Percentiles rank a stretch among this genome's conserved stretches.
Evolutionary conservation across 176 grass and related monocot species (phyloP).

Genomic region (Alopecurus myosuroides): DNA sequence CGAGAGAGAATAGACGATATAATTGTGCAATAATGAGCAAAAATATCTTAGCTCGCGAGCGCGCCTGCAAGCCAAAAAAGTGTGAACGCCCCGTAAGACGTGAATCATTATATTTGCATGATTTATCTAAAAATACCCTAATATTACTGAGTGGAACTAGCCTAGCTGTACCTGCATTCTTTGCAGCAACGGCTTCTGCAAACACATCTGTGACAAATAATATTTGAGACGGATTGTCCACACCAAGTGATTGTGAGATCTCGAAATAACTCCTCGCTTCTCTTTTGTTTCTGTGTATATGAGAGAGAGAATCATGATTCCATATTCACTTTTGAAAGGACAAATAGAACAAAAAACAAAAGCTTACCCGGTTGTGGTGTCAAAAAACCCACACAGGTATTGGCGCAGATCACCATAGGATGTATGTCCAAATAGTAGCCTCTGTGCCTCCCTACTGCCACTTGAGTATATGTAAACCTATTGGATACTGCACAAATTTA

Average conservation of each 20-base stretch:
- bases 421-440: slow-evolving; percentile 90
- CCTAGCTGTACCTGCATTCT: slow-evolving; percentile 57
- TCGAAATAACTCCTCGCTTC: slow-evolving; percentile 83
- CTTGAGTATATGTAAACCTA: slow-evolving; percentile 99
- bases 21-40: neutral
- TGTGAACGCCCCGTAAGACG: neutral
- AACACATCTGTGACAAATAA: slow-evolving; percentile 90
- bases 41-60: neutral
- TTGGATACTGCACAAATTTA: neutral
- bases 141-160: slow-evolving; percentile 4
- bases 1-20: neutral
- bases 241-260: slow-evolving; percentile 75
- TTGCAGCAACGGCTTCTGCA: slow-evolving; percentile 85
- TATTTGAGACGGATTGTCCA: slow-evolving; percentile 74
- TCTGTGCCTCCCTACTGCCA: slow-evolving; percentile 94
- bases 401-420: slow-evolving; percentile 66
- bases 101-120: neutral
- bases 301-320: slow-evolving; percentile 12
- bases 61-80: neutral
- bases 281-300: slow-evolving; percentile 72
- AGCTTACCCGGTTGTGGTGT: slow-evolving; percentile 82
- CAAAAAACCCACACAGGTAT: slow-evolving; percentile 86
- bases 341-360: slow-evolving; percentile 27
- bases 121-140: neutral
- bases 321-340: slow-evolving; percentile 5